Evolutionary conservation across 352 stramenopile species (phyloP).

Genomic region (Halophytophthora polymorphica): DNA sequence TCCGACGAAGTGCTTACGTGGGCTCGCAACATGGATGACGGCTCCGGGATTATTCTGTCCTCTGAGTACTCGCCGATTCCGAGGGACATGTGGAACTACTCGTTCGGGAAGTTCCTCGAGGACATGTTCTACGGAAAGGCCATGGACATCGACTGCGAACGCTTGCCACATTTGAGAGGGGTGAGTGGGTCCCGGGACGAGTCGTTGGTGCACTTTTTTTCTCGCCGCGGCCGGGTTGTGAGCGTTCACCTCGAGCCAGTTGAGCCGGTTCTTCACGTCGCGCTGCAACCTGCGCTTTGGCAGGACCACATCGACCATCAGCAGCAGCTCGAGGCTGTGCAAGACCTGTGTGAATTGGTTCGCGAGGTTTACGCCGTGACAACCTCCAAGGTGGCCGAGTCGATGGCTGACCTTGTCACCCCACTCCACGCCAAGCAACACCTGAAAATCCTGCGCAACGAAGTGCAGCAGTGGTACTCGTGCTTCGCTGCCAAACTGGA

Average conservation of each 20-base stretch:
- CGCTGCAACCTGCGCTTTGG: conserved; percentile 78
- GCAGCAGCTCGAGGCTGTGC: conserved; percentile 54
- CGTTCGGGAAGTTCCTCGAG: conserved; percentile 86
- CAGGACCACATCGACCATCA: conserved; percentile 75
- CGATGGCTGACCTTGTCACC: conserved; percentile 68
- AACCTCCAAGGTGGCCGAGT: conserved; percentile 74
- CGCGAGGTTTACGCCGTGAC: conserved; percentile 74
- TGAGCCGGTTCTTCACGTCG: conserved; percentile 79
- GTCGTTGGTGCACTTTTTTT: conserved; percentile 78
- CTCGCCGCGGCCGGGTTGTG: conserved; percentile 62
- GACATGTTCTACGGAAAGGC: conserved; percentile 83
- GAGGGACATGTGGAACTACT: conserved; percentile 79
- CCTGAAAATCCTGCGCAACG: conserved; percentile 72
- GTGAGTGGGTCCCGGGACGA: conserved; percentile 61
- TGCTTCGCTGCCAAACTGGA: conserved; percentile 77
- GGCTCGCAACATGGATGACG: conserved; percentile 36
- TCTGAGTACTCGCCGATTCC: conserved; percentile 60
- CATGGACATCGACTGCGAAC: conserved; percentile 61
- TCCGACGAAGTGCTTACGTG: conserved; percentile 71
- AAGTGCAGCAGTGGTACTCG: conserved; percentile 82
- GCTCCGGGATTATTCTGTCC: conserved; percentile 23
- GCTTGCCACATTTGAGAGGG: conserved; percentile 59
- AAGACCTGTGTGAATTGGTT: conserved; percentile 74
- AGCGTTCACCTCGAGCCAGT: conserved; percentile 76
- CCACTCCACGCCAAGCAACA: conserved; percentile 67